Base-by-base conservation (phyloP, 2,329 filamentous ascomycete species). In the Colletotrichum brevisporum region DNA sequence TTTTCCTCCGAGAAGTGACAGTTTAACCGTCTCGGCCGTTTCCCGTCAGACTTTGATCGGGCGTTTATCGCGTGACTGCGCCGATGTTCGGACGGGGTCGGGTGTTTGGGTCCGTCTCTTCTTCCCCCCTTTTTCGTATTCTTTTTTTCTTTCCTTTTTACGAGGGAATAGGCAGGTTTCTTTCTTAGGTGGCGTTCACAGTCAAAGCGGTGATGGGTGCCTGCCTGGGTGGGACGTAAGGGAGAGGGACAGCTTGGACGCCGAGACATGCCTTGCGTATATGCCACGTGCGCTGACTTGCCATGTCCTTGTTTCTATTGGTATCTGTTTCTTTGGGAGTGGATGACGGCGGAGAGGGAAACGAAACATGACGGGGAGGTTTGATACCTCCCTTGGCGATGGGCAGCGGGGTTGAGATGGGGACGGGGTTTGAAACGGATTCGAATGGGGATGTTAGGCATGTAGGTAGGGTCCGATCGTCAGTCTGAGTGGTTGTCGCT, bases 251-350 rank as follows among this genome's bases (percentile, higher is more conserved):
- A 56, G 18, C 16, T 39, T 26, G 5, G 53, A 56, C 53, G 36
- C 53, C 53, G 36, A 56, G 53, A 56, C 53, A 43, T 48, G 36
- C 36, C 43, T 24, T 31, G 27, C 8, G 27, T 36, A 26, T 45
- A 26, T 56, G 53, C 53, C 53, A 56, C 53, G 53, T 56, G 53
- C 53, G 53, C 31, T 6, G 18, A 21, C n/a, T 48, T 21, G 9
- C n/a, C 9, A 21, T 18, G 48, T 24, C 18, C n/a, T 13, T 13
- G 26, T n/a, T 48, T 48, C 9, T 3, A 21, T 21, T 24, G 45
- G n/a, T 10, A 5, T 18, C 6, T 24, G 15, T 21, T 48, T 48
- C 18, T 16, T 48, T 24, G n/a, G n/a, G n/a, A 2, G 45, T n/a
- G 18, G 9, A 21, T 4, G n/a, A 21, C 45, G n/a, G 18, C 9